phyloP scores from a whole-genome alignment of 2,329 filamentous ascomycete species.

The Colletotrichum sp. region DNA sequence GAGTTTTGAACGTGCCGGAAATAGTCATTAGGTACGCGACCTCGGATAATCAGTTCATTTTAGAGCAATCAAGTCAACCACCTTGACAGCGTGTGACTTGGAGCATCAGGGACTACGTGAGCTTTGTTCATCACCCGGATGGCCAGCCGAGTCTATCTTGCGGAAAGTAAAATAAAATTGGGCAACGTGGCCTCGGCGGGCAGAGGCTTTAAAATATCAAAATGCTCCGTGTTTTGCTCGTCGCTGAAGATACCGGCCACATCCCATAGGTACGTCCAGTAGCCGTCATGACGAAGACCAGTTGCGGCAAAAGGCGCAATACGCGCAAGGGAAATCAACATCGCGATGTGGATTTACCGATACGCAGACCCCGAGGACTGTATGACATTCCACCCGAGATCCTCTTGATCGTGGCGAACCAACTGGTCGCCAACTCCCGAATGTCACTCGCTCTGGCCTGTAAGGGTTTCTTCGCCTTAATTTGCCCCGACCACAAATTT shows the following conservation, averaged over 20 bases:
- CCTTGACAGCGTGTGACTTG: not conserved
- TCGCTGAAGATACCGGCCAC: not conserved
- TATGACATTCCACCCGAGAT: not conserved
- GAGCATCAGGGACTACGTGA: not conserved
- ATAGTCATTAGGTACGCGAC: accelerated
- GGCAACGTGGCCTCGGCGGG: no score
- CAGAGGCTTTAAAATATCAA: not conserved
- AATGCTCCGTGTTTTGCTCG: not conserved
- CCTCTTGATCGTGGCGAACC: not conserved
- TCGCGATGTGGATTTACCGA: not conserved
- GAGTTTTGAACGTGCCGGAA: accelerated
- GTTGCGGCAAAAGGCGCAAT: not conserved
- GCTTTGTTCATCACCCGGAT: not conserved
- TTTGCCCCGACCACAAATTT: no score
- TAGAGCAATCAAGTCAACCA: not conserved
- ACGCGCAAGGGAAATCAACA: accelerated
- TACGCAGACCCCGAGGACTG: not conserved
- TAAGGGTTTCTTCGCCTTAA: not conserved
- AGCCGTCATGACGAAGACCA: not conserved
- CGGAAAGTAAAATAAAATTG: no score
- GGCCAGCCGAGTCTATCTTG: not conserved
- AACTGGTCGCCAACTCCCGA: accelerated
- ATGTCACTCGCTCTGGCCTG: not conserved
- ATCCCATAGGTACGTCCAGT: no score
- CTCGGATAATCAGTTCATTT: not conserved